These are phyloP conservation scores for Nicotiana benthamiana DNA, from an alignment of 257 asterid genomes.

Conservation along the genomic window DNA sequence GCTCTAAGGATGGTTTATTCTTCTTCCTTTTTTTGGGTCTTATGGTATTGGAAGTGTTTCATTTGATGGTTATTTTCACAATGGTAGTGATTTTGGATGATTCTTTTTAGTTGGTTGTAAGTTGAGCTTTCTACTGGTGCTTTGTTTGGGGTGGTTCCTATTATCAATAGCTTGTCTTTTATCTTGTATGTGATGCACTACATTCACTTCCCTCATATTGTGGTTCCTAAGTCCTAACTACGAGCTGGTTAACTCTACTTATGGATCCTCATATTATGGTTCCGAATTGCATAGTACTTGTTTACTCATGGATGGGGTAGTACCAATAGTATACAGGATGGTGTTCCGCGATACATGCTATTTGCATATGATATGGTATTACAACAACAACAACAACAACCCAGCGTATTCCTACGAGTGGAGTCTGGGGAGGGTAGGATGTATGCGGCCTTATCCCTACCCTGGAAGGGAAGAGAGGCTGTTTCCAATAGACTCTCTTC, in stretches of 20 bases:
- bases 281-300: neutral
- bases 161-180: neutral
- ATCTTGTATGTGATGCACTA: neutral
- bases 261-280: neutral
- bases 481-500: too few relatives aligned
- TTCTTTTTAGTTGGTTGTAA: neutral
- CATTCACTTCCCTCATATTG: neutral
- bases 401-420: too few relatives aligned
- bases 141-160: neutral
- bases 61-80: neutral
- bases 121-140: neutral
- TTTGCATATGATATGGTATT: neutral
- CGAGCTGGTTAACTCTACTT: neutral
- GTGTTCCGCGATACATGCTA: neutral
- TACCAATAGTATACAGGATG: neutral
- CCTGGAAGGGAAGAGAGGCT: too few relatives aligned
- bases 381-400: neutral
- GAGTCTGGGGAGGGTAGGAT: too few relatives aligned
- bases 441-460: too few relatives aligned
- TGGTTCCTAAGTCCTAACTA: neutral
- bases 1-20: neutral
- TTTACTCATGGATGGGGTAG: neutral
- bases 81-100: neutral
- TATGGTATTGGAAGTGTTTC: too few relatives aligned
- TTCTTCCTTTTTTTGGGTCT: too few relatives aligned